Base-by-base conservation (phyloP, 2,329 filamentous ascomycete species). In the Aspergillus unguis region DNA sequence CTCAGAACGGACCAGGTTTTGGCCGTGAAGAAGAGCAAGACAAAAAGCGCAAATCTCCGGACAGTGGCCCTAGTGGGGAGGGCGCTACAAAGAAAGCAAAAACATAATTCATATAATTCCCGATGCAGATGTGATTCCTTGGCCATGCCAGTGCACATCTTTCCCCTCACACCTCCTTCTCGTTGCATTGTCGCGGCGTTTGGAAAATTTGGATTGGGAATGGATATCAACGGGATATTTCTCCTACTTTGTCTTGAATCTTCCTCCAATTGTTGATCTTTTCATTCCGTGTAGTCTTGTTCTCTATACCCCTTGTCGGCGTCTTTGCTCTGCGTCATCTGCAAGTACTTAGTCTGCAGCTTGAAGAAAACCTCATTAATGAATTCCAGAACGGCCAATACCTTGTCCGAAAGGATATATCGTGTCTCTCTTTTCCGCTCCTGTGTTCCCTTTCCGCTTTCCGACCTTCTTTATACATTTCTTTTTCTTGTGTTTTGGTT, bases 21-120 rank as follows among this genome's bases (percentile, higher is more conserved):
- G 59, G 64, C 29, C 65, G 71, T 40, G 74, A 76, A 33, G 72
- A 75, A 31, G 71, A 75, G 11, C 65, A 66, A 50, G 72, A 75
- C n/a, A 73, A 70, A 58, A 76, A 75, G 54, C 66, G 72, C 50
- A 75, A 77, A 53, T 71, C 65, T 54, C 68, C 74, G 1, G 73
- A 77, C n/a, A 62, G 64, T 9, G 70, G 65, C 17, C 55, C 64
- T 4, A 58, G 60, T 41, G 63, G 62, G 6, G 65, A 72, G 46
- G 68, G 63, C 36, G 51, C 63, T 26, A 62, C 62, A 31, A 74
- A 75, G 61, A 71, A 73, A 53, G 58, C 73, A 36, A 76, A 74
- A 59, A 69, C 68, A 31, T 71, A 52, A 64, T 31, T 32, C 35
- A 27, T 26, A 27, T 37, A 23, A 33, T 11, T 8, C 27, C 7